Conservation (phyloP, 2,329 filamentous ascomycete genomes). For the Aspergillus jensenii region DNA sequence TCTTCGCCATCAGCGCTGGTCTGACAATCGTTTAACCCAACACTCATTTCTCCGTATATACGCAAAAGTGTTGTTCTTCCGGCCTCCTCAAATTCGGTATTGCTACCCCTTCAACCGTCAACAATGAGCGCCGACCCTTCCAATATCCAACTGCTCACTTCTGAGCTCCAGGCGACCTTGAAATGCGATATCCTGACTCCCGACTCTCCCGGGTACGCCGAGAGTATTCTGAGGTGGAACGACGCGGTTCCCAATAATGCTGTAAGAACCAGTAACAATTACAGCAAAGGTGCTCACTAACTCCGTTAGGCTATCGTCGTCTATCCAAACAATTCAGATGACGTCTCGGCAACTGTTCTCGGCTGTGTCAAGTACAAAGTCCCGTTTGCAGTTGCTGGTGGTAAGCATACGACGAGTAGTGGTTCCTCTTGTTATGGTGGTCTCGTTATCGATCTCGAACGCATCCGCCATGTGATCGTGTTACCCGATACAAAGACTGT, state of each 20-base stretch:
- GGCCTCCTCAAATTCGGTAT: too few species aligned
- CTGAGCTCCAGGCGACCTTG: neutral
- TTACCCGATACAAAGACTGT: constrained; percentile 48
- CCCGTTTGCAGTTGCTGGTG: constrained; percentile 55
- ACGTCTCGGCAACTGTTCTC: constrained; percentile 4
- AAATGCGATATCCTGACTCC: neutral
- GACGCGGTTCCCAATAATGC: constrained; percentile 14
- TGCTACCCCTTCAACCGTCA: too few species aligned
- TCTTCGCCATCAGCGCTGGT: too few species aligned
- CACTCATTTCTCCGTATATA: too few species aligned
- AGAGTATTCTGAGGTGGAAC: constrained; percentile 15
- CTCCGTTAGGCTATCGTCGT: constrained; percentile 12
- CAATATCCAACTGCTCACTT: neutral
- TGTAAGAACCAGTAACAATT: neutral
- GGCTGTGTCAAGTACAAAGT: constrained; percentile 47
- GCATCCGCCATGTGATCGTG: constrained; percentile 53
- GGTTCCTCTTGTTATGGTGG: constrained; percentile 52
- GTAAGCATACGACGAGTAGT: constrained; percentile 57
- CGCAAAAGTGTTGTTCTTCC: too few species aligned
- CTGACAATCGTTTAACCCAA: too few species aligned
- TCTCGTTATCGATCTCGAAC: constrained; percentile 55
- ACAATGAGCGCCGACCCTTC: neutral
- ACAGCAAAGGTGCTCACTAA: neutral
- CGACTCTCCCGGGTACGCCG: constrained; percentile 5
- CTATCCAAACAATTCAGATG: constrained; percentile 4